Base-by-base conservation (phyloP, 106 monocot genomes). In the Chionographis japonica region DNA sequence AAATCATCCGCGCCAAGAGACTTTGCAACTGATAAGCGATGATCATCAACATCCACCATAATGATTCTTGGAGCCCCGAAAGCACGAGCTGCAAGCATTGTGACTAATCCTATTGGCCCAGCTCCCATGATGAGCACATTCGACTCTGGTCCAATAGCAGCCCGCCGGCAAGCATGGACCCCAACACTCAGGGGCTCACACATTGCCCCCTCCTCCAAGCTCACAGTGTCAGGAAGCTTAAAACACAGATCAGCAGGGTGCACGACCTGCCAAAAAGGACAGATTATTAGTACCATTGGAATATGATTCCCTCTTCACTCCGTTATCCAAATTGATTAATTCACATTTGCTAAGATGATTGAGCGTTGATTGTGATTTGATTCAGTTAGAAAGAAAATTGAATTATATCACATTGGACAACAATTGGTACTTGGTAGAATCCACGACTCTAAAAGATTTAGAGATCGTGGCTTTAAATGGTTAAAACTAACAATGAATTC, bases 161-260 rank as follows among this genome's bases (percentile, higher is more conserved):
- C 92, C 61, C 92, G 86, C 11, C 95, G 79, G 46, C 95, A 89
- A 60, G 95, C 95, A 75, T 97, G 85, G 54, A 97, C 62, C 40
- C 89, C 95, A 57, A 97, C 95, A 65, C 95, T 97, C 11, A 97
- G 95, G 27, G 95, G 95, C 62, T 97, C 95, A 75, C 95, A 97
- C 95, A 97, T 97, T 37, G 95, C 95, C 8, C 95, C 95, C 80
- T 97, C 95, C 73, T 97, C 95, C 69, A 97, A 52, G 76, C 86
- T 89, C 71, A 97, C 77, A 71, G 87, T 92, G 15, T 89, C 89
- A 15, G 95, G 92, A 38, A 97, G 82, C 73, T 92, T 97, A 72
- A 97, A 97, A 58, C 95, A 92, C 27, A 92, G 67, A 72, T 97
- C 86, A 65, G 86, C 89, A 65, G 92, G 92, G 68, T 97, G 92